A percentile compares a stretch with the other conserved stretches of the same genome.
phyloP scores from a whole-genome alignment of 208 protist genomes.

The Blechomonas ayalai region DNA sequence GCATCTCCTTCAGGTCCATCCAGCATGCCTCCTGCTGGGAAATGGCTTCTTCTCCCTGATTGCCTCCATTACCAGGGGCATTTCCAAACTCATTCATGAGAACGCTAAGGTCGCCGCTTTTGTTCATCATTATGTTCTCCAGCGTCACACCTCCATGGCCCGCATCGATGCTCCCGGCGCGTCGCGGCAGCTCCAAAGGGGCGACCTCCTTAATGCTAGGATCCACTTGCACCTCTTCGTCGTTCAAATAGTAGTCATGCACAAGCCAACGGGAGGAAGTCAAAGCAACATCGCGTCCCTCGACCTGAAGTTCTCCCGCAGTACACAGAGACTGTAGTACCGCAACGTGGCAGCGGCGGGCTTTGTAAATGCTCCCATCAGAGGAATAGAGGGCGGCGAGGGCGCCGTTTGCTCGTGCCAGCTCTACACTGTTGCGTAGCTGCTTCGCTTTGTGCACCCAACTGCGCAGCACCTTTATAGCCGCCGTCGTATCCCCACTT shows the following conservation, averaged over 20 bases:
- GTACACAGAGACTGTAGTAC: conserved; percentile 31
- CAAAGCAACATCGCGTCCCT: conserved; percentile 33
- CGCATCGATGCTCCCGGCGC: neutral
- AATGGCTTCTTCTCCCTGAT: conserved; percentile 2
- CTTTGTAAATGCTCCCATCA: conserved; percentile 43
- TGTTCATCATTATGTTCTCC: conserved; percentile 1
- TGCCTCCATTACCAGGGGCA: conserved; percentile 1
- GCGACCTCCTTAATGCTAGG: conserved; percentile 1
- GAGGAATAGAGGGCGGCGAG: conserved; percentile 59
- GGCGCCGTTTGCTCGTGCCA: conserved; percentile 54
- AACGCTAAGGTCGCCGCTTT: conserved; percentile 7
- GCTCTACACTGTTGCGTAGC: conserved; percentile 46
- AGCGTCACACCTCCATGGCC: neutral
- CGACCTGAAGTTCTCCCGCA: conserved; percentile 15
- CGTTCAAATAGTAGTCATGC: conserved; percentile 76
- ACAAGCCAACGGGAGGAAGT: conserved; percentile 79
- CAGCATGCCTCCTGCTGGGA: conserved; percentile 3
- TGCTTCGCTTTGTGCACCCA: conserved; percentile 71
- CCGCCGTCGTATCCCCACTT: conserved; percentile 39
- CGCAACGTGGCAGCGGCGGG: conserved; percentile 52
- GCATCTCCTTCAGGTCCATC: neutral
- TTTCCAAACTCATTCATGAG: conserved; percentile 3
- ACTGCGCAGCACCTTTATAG: conserved; percentile 67
- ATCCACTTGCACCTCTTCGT: conserved; percentile 51
- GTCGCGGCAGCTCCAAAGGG: neutral